Conservation (phyloP, 257 asterid species). For the Ilex asprella region DNA sequence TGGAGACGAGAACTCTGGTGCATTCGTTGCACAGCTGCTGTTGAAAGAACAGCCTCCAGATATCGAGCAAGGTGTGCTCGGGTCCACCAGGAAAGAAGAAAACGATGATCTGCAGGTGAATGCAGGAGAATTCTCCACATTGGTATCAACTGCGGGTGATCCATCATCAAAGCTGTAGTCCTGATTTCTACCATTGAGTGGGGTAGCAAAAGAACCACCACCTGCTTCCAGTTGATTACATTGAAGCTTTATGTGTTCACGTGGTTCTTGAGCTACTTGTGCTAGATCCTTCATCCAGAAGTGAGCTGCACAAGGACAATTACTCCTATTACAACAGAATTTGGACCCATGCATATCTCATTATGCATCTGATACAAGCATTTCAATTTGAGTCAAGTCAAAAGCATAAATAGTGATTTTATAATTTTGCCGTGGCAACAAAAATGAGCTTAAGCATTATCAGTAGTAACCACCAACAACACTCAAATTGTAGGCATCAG, state of each 20-base stretch:
- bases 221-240: constrained; percentile 18
- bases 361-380: neutral
- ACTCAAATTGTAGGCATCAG: neutral
- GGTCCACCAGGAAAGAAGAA: constrained; percentile 26
- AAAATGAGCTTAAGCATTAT: too few species aligned
- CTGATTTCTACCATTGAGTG: constrained; percentile 21
- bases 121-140: constrained; percentile 31
- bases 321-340: neutral
- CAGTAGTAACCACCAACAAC: neutral
- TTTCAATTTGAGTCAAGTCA: too few species aligned
- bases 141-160: constrained; percentile 23
- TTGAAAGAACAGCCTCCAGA: constrained; percentile 23
- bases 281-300: constrained; percentile 38
- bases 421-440: too few species aligned
- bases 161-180: constrained; percentile 39
- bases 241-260: constrained; percentile 11
- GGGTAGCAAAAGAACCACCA: constrained; percentile 28
- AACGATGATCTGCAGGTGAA: constrained; percentile 53
- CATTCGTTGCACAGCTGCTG: constrained; percentile 17
- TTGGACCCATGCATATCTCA: too few species aligned
- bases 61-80: constrained; percentile 23
- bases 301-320: constrained; percentile 35
- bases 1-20: constrained; percentile 40
- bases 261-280: constrained; percentile 14
- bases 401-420: too few species aligned